Conservation (phyloP, 2,329 filamentous ascomycete species). For the Apiospora sp. region DNA sequence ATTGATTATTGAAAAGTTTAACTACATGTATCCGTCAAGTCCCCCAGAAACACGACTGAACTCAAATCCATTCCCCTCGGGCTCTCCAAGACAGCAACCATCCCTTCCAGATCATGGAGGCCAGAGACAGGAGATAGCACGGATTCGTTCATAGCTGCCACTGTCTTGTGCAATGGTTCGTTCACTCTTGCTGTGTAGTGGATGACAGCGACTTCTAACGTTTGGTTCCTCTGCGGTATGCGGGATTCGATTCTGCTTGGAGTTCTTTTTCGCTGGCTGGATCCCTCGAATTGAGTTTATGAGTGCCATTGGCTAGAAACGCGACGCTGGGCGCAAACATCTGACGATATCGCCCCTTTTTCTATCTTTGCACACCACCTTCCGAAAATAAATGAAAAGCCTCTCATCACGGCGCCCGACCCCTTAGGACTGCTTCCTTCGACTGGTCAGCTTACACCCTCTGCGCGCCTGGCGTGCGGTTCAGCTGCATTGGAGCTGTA, state of each 20-base stretch:
- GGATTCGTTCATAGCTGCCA: background rate
- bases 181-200: background rate
- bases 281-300: background rate
- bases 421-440: slow-evolving; percentile 2
- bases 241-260: background rate
- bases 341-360: slow-evolving; percentile 7
- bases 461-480: slow-evolving; percentile 4
- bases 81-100: slow-evolving; percentile 14
- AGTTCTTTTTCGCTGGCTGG: background rate
- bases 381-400: slow-evolving; percentile 17
- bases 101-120: background rate
- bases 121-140: background rate
- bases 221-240: background rate
- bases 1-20: slow-evolving; percentile 23
- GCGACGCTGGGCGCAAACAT: slow-evolving; percentile 1
- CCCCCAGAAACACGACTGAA: slow-evolving; percentile 16
- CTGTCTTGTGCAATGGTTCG: background rate
- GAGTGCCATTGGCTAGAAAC: background rate
- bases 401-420: slow-evolving; percentile 3
- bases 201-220: background rate
- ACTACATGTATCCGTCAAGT: background rate
- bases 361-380: slow-evolving; percentile 2
- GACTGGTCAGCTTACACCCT: slow-evolving; percentile 7
- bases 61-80: slow-evolving; percentile 1
- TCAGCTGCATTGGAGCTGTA: slow-evolving; percentile 20